Conservation (phyloP, 2,329 filamentous ascomycete genomes). For the Colletotrichum simmondsii region DNA sequence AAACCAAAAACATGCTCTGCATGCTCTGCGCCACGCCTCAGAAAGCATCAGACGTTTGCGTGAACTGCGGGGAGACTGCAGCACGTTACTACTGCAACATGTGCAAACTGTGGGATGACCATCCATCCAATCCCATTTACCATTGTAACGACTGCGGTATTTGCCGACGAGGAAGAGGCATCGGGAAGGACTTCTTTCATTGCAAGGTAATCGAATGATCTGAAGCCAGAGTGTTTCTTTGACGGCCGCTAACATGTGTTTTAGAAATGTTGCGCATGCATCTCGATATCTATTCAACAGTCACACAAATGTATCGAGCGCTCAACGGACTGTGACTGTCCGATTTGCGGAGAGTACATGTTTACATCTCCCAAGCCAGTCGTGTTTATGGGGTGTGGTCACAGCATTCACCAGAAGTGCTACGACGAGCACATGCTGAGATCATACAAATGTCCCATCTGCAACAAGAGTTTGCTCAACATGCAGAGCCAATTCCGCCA, state of each 20-base stretch:
- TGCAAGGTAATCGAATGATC: slow-evolving; percentile 79
- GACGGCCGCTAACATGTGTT: background rate
- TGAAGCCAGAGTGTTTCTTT: background rate
- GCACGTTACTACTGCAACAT: slow-evolving; percentile 94
- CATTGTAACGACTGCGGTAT: slow-evolving; percentile 97
- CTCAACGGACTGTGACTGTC: slow-evolving; percentile 94
- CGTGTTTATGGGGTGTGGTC: slow-evolving; percentile 94
- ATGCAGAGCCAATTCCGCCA: slow-evolving; percentile 97
- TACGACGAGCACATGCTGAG: slow-evolving; percentile 88
- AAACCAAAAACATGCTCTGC: slow-evolving; percentile 95
- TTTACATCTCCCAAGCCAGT: slow-evolving; percentile 91
- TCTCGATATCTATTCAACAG: slow-evolving; percentile 85
- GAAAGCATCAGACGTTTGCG: slow-evolving; percentile 80
- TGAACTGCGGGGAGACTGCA: slow-evolving; percentile 78
- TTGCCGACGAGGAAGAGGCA: slow-evolving; percentile 87
- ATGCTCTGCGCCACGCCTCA: slow-evolving; percentile 94
- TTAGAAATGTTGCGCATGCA: slow-evolving; percentile 91
- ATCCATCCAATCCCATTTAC: slow-evolving; percentile 90
- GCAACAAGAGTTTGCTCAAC: slow-evolving; percentile 95
- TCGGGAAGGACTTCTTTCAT: slow-evolving; percentile 97
- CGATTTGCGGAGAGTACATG: slow-evolving; percentile 96
- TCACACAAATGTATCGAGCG: slow-evolving; percentile 95
- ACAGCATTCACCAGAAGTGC: slow-evolving; percentile 93
- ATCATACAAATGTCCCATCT: slow-evolving; percentile 96
- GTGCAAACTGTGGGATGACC: slow-evolving; percentile 98